phyloP scores from a whole-genome alignment of 768 basidiomycete species.

The Hericium rajendrae region DNA sequence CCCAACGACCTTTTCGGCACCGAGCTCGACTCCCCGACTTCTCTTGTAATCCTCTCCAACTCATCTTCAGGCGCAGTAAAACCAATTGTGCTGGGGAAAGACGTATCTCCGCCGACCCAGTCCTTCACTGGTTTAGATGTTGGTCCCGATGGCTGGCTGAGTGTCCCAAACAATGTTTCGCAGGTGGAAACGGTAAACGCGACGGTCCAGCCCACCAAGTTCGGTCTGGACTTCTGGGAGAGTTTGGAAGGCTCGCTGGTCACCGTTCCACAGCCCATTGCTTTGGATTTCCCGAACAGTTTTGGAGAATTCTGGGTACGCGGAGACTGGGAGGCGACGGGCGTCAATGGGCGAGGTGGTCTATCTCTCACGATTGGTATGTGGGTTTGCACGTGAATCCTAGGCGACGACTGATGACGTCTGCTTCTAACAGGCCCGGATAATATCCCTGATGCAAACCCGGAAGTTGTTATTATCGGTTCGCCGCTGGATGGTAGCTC shows the following conservation, averaged over 20 bases:
- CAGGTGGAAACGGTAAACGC: slow-evolving; percentile 36
- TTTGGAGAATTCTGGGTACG: slow-evolving; percentile 53
- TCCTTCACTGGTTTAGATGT: slow-evolving; percentile 38
- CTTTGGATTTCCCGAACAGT: slow-evolving; percentile 39
- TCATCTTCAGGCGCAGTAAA: slow-evolving; percentile 31
- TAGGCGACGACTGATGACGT: not conserved
- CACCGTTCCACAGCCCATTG: slow-evolving; percentile 36
- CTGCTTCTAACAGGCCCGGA: slow-evolving; percentile 28
- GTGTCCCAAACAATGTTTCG: slow-evolving; percentile 44
- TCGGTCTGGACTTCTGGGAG: slow-evolving; percentile 57
- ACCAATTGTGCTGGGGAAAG: slow-evolving; percentile 42
- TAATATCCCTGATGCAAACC: slow-evolving; percentile 46
- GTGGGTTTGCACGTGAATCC: not conserved
- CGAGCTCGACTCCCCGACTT: slow-evolving; percentile 36
- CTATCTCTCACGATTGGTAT: slow-evolving; percentile 39
- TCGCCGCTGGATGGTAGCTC: slow-evolving; percentile 41
- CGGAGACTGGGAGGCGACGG: slow-evolving; percentile 46
- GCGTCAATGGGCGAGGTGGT: slow-evolving; percentile 47
- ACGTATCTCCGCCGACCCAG: slow-evolving; percentile 43
- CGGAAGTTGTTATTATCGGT: slow-evolving; percentile 48
- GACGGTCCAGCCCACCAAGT: slow-evolving; percentile 38
- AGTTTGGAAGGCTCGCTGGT: slow-evolving; percentile 53
- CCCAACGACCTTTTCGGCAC: slow-evolving; percentile 38
- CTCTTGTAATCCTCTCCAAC: slow-evolving; percentile 32
- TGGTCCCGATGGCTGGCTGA: slow-evolving; percentile 45